Evolutionary conservation across 441 rosid genomes (phyloP), one percentile per base, ranked within the genome.

Genomic region (Erysimum cheiri): DNA sequence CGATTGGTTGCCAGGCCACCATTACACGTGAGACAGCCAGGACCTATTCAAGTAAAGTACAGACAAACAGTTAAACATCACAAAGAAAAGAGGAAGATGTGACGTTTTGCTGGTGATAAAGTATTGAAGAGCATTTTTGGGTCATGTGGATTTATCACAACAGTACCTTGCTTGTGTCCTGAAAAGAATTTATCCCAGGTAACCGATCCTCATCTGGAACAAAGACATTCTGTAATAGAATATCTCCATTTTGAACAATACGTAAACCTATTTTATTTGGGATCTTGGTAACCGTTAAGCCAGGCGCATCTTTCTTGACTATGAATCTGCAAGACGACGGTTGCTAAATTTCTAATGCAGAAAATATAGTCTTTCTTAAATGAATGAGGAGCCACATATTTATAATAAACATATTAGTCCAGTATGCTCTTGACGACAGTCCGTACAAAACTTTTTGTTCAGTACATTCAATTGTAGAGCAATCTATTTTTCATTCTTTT

Each of bases 1-100:
- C 97, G 37, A 92, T 87, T 56, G 97, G 97, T 65, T 92, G 98
- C 99, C 99, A 95, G 19, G 98, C 82, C 50, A 92, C 99, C 84
- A 90, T 89, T 40, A 95, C 90, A 17, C 96, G 98, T 36, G 98
- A 95, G 55, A 95, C 93, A 67, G 95, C 98, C 48, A 95, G 85
- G 48, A 95, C 98, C 98, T 92, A 78, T 8, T 31, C 46, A 32
- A 39, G 47, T 14, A 10, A 36, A 63, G 56, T 53, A 17, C 4
- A 60, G 35, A 41, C 10, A 65, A 71, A 12, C 19, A 46, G 17
- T 60, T 46, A n/a, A 74, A 8, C 49, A 57, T 50, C 14, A 55
- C 22, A 0, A 43, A 44, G 4, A 48, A 26, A 9, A 26, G 46
- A 63, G 26, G 40, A 54, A 14, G 10, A 61, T 47, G 36, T 37